Evolutionary conservation across 192 early-diverging fungal species (phyloP).

Genomic region (Gonapodya prolifera): DNA sequence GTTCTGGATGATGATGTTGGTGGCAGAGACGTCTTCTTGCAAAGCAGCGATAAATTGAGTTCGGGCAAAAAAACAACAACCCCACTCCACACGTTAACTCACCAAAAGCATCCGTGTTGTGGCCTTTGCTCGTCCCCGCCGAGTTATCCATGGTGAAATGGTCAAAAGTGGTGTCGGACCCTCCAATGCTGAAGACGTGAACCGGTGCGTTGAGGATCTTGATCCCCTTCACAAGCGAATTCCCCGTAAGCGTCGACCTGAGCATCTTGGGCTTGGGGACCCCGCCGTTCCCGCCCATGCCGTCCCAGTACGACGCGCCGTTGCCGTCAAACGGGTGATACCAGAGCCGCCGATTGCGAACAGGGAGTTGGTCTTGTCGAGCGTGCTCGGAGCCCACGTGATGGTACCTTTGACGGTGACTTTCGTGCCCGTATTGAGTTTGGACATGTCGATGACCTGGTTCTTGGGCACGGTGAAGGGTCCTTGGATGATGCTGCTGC

Average conservation of each 20-base stretch:
- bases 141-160: slow-evolving; percentile 25
- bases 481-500: neutral
- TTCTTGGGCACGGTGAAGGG: slow-evolving; percentile 21
- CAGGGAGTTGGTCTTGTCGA: slow-evolving; percentile 13
- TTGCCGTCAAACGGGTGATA: slow-evolving; percentile 21
- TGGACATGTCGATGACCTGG: slow-evolving; percentile 18
- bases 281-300: slow-evolving; percentile 7
- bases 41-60: neutral
- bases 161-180: slow-evolving; percentile 14
- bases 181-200: slow-evolving; percentile 23
- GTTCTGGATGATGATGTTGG: slow-evolving; percentile 18
- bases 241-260: slow-evolving; percentile 7
- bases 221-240: slow-evolving; percentile 17
- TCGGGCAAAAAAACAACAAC: neutral
- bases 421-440: slow-evolving; percentile 22
- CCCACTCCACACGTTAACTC: slow-evolving; percentile 6
- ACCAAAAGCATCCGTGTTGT: slow-evolving; percentile 33
- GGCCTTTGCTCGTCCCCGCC: slow-evolving; percentile 7
- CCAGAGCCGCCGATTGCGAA: slow-evolving; percentile 20
- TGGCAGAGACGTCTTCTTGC: slow-evolving; percentile 7
- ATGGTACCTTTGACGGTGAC: slow-evolving; percentile 22
- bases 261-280: slow-evolving; percentile 15
- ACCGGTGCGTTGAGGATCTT: slow-evolving; percentile 20
- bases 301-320: slow-evolving; percentile 29
- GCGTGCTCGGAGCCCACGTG: slow-evolving; percentile 17